These are phyloP conservation scores for Sporisorium exsertum DNA, from an alignment of 1,284 basidiomycete species.

Conservation along the genomic window DNA sequence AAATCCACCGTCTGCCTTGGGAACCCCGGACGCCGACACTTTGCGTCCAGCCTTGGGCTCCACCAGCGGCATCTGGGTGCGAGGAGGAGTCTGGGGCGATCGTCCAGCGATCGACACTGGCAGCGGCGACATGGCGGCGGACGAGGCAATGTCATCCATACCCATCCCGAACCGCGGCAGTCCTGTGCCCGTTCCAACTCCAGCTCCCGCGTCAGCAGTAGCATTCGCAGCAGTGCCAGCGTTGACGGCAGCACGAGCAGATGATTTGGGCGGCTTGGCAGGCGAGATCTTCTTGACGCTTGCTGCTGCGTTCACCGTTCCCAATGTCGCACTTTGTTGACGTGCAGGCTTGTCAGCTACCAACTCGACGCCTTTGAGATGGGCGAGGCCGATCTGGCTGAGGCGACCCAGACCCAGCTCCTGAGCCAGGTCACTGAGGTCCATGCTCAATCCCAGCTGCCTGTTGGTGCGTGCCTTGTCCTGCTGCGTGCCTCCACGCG, in stretches of 20 bases:
- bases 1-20: conserved; percentile 36
- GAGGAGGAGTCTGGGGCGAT: conserved; percentile 46
- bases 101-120: conserved; percentile 50
- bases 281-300: conserved; percentile 22
- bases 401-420: conserved; percentile 53
- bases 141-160: conserved; percentile 33
- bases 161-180: conserved; percentile 25
- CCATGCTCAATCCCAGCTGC: conserved; percentile 51
- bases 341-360: conserved; percentile 24
- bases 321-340: background rate
- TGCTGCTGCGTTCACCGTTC: conserved; percentile 3
- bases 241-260: conserved; percentile 21
- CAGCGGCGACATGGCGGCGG: conserved; percentile 41
- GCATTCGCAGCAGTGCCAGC: background rate
- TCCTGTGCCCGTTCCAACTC: conserved; percentile 1
- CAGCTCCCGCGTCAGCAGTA: conserved; percentile 8
- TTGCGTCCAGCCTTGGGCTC: conserved; percentile 23
- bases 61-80: conserved; percentile 12
- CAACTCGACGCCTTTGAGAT: conserved; percentile 38
- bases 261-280: conserved; percentile 49
- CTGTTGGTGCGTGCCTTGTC: conserved; percentile 16
- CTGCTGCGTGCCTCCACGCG: conserved; percentile 5
- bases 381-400: conserved; percentile 42
- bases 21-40: conserved; percentile 37
- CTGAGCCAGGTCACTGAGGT: conserved; percentile 49